phyloP scores from a whole-genome alignment of 495 filamentous ascomycete genomes.

The Penicillium roqueforti region DNA sequence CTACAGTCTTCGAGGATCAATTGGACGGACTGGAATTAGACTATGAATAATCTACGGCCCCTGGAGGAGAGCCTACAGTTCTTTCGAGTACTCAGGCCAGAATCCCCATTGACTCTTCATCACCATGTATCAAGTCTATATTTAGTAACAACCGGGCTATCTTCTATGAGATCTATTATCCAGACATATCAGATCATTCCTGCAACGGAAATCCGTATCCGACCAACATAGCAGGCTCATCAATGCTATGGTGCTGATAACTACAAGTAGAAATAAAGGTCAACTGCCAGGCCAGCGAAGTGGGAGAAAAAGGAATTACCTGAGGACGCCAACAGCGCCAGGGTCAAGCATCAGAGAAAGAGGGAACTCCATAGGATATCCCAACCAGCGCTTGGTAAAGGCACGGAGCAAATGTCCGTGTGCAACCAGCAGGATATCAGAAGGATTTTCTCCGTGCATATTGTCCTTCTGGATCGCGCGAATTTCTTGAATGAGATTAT shows the following conservation, averaged over 20 bases:
- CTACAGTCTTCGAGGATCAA: background rate
- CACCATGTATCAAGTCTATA: background rate
- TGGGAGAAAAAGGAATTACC: constrained; percentile 25
- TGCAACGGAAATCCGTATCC: constrained; percentile 31
- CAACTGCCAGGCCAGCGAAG: background rate
- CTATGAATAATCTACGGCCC: too few relatives aligned
- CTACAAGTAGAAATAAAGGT: constrained; percentile 6
- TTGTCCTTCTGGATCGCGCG: constrained; percentile 44
- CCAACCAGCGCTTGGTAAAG: constrained; percentile 75
- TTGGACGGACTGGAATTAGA: background rate
- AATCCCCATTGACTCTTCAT: too few relatives aligned
- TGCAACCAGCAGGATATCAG: constrained; percentile 58
- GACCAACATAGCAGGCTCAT: constrained; percentile 34
- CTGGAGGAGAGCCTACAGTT: too few relatives aligned
- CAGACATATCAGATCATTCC: constrained; percentile 6
- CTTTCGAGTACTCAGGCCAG: too few relatives aligned
- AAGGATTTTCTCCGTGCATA: constrained; percentile 45
- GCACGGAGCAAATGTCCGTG: constrained; percentile 77
- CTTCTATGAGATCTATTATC: background rate
- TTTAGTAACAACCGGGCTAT: background rate
- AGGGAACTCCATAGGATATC: constrained; percentile 58
- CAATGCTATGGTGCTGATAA: constrained; percentile 35
- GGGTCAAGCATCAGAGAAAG: constrained; percentile 69
- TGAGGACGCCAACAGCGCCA: constrained; percentile 70
- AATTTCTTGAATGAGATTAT: constrained; percentile 65